Evolutionary conservation across 345 rosid genomes (phyloP).

Genomic region (Acer yangbiense): DNA sequence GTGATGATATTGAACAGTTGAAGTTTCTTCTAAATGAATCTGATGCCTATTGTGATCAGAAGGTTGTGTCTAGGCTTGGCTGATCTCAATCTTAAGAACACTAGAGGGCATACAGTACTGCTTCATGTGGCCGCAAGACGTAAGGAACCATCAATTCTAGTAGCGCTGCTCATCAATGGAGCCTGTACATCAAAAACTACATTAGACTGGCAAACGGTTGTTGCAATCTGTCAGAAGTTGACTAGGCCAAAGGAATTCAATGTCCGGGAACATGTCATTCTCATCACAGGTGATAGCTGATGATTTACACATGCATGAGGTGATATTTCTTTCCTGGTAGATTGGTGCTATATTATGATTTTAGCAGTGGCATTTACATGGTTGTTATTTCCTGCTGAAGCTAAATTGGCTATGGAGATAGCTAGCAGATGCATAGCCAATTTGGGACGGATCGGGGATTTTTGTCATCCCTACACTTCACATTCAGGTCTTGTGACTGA

Average conservation of each 20-base stretch:
- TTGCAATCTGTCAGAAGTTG: constrained; percentile 38
- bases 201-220: constrained; percentile 42
- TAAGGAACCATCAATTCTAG: constrained; percentile 34
- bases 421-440: too few species aligned
- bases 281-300: constrained; percentile 22
- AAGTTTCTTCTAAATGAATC: constrained; percentile 40
- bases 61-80: constrained; percentile 37
- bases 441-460: too few species aligned
- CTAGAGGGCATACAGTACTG: constrained; percentile 40
- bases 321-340: constrained; percentile 7
- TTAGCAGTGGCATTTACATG: too few species aligned
- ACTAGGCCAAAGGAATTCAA: constrained; percentile 43
- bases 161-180: constrained; percentile 39
- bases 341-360: neutral
- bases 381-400: too few species aligned
- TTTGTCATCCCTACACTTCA: too few species aligned
- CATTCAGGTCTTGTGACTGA: too few species aligned
- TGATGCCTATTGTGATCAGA: constrained; percentile 43
- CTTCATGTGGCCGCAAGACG: constrained; percentile 58
- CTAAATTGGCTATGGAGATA: too few species aligned
- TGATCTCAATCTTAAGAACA: constrained; percentile 37
- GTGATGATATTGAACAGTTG: constrained; percentile 41
- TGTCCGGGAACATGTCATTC: constrained; percentile 12
- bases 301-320: constrained; percentile 35
- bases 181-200: constrained; percentile 36